phyloP scores from a whole-genome alignment of 805 yeast genomes.

The Cyberlindnera galapagoensis region DNA sequence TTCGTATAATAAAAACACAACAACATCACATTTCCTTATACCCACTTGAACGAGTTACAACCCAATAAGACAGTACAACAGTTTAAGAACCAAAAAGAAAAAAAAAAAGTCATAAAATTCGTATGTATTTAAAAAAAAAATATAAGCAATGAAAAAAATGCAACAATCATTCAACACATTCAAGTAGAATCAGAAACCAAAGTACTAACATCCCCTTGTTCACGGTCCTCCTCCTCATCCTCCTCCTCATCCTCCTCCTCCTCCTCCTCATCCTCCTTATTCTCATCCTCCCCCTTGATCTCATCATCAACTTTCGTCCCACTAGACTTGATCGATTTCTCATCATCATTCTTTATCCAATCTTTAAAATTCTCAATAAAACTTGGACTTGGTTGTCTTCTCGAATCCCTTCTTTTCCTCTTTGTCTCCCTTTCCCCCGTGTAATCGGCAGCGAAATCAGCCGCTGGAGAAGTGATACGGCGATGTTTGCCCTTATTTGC shows the following conservation, averaged over 20 bases:
- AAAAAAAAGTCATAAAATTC: too few species aligned
- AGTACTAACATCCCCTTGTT: background rate
- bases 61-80: too few species aligned
- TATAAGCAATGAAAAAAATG: too few species aligned
- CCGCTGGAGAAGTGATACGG: conserved; percentile 10
- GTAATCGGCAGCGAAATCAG: conserved; percentile 47
- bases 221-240: conserved; percentile 4
- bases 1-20: too few species aligned
- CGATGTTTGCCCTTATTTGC: conserved; percentile 13
- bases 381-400: conserved; percentile 17
- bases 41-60: too few species aligned
- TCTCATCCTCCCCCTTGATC: conserved; percentile 3
- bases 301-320: conserved; percentile 1
- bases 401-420: conserved; percentile 3
- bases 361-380: conserved; percentile 27
- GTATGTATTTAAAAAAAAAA: too few species aligned
- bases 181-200: too few species aligned
- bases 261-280: conserved; percentile 1
- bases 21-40: too few species aligned
- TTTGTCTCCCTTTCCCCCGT: conserved; percentile 44
- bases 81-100: too few species aligned
- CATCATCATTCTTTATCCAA: conserved; percentile 28
- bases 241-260: conserved; percentile 7
- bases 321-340: too few species aligned
- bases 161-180: too few species aligned